Percentiles rank a stretch among this genome's conserved stretches.
phyloP scores from a whole-genome alignment of 305 asterid genomes.

The Nicotiana rustica region DNA sequence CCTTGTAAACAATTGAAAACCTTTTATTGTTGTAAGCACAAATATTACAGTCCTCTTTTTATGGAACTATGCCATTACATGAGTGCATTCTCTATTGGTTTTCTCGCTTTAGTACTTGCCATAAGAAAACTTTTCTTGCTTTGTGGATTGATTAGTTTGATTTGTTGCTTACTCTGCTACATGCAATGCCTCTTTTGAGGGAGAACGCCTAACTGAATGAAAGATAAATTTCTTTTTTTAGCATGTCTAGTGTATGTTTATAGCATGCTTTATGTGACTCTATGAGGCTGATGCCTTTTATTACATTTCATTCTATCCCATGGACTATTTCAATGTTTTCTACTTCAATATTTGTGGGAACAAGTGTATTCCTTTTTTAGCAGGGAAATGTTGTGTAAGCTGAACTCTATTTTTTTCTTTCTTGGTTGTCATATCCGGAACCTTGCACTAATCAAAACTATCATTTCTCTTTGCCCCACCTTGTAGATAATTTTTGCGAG shows the following conservation, averaged over 20 bases:
- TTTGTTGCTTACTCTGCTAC: neutral
- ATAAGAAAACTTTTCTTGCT: neutral
- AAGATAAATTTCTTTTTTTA: neutral
- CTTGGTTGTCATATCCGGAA: neutral
- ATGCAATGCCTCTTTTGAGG: constrained; percentile 18
- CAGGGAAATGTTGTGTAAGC: neutral
- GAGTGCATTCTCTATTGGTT: neutral
- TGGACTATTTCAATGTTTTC: neutral
- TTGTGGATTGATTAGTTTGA: constrained; percentile 10
- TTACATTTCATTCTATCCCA: neutral
- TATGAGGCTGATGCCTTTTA: neutral
- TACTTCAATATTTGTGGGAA: no score
- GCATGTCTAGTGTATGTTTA: neutral
- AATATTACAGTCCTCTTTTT: neutral
- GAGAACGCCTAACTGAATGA: neutral
- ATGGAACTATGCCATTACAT: neutral
- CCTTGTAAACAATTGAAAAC: neutral
- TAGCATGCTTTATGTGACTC: neutral
- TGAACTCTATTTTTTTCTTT: neutral
- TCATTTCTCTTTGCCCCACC: neutral
- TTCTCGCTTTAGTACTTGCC: neutral
- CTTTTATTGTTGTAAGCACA: neutral
- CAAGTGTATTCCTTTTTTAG: neutral
- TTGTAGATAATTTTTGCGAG: neutral
- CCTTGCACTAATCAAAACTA: neutral